Evolutionary conservation across 2,329 filamentous ascomycete species (phyloP).

Genomic region (Aureobasidium vineae): DNA sequence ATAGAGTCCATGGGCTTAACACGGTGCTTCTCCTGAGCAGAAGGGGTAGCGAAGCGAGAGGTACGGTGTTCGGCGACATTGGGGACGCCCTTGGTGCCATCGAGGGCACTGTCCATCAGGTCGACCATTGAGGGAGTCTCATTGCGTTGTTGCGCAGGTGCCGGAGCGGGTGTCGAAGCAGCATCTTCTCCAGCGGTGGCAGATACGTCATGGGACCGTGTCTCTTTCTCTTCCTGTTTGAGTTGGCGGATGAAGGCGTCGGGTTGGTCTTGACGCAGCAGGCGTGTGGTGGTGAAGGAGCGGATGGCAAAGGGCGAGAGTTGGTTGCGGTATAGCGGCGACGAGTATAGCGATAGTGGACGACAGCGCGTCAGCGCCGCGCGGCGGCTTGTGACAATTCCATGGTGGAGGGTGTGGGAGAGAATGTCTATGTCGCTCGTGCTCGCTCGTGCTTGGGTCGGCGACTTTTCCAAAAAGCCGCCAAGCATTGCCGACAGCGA

Average conservation of each 20-base stretch:
- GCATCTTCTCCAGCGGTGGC: background rate
- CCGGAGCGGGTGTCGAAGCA: constrained; percentile 30
- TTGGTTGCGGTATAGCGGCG: constrained; percentile 28
- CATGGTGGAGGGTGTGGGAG: constrained; percentile 31
- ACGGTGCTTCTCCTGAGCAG: constrained; percentile 30
- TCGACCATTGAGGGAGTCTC: constrained; percentile 29
- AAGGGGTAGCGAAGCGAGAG: constrained; percentile 34
- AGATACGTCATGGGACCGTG: background rate
- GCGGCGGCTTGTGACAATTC: constrained; percentile 35
- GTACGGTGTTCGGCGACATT: constrained; percentile 31
- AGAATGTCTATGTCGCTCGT: background rate
- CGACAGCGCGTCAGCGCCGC: constrained; percentile 35
- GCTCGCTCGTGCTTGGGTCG: constrained; percentile 1
- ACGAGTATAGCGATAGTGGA: constrained; percentile 30
- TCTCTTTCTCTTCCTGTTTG: constrained; percentile 14
- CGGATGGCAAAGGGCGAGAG: constrained; percentile 30
- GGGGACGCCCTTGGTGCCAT: constrained; percentile 35
- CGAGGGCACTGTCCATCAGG: constrained; percentile 36
- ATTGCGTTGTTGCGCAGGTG: constrained; percentile 20
- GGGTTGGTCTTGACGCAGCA: constrained; percentile 23
- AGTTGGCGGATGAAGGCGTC: constrained; percentile 15
- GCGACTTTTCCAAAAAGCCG: constrained; percentile 25
- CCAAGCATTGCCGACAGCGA: constrained; percentile 13
- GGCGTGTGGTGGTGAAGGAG: constrained; percentile 31
- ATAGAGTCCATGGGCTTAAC: constrained; percentile 24